Conservation (phyloP, 2,329 filamentous ascomycete species). For the Ceratocystiopsis minuta region DNA sequence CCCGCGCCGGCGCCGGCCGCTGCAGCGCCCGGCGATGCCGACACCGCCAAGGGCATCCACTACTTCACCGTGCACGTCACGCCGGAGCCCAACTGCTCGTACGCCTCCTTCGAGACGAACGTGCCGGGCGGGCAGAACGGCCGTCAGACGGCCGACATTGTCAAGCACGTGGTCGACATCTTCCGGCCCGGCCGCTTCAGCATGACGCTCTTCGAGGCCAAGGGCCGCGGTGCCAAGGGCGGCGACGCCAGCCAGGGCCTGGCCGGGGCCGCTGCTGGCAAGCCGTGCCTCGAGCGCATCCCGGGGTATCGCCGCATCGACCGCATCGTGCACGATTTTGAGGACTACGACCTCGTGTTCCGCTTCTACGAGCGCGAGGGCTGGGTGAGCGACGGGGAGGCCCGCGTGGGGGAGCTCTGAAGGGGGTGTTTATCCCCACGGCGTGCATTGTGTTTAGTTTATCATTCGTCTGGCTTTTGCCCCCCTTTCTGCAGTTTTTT, state of each 20-base stretch:
- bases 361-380: constrained; percentile 87
- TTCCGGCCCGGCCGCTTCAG: constrained; percentile 97
- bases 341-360: constrained; percentile 94
- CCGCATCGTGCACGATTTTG: constrained; percentile 90
- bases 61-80: constrained; percentile 99
- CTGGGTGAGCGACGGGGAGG: constrained; percentile 38
- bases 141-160: constrained; percentile 73
- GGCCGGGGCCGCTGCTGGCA: constrained; percentile 19
- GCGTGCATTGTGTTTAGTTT: background rate
- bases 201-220: constrained; percentile 89
- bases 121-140: constrained; percentile 79
- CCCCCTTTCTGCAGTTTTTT: background rate
- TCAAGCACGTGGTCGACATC: constrained; percentile 85
- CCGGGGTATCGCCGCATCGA: constrained; percentile 78
- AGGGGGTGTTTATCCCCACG: too few species aligned
- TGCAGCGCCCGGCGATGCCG: constrained; percentile 18
- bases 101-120: constrained; percentile 96
- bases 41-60: constrained; percentile 33
- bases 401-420: constrained; percentile 33
- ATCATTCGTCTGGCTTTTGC: background rate
- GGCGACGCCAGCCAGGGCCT: too few species aligned
- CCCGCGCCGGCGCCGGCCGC: constrained; percentile 40
- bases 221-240: constrained; percentile 20
- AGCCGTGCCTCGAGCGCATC: constrained; percentile 54
- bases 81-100: constrained; percentile 90